Percentiles rank a stretch among this genome's conserved stretches.
Evolutionary conservation across 2,329 filamentous ascomycete species (phyloP).

Genomic region (Colletotrichum coccodes): DNA sequence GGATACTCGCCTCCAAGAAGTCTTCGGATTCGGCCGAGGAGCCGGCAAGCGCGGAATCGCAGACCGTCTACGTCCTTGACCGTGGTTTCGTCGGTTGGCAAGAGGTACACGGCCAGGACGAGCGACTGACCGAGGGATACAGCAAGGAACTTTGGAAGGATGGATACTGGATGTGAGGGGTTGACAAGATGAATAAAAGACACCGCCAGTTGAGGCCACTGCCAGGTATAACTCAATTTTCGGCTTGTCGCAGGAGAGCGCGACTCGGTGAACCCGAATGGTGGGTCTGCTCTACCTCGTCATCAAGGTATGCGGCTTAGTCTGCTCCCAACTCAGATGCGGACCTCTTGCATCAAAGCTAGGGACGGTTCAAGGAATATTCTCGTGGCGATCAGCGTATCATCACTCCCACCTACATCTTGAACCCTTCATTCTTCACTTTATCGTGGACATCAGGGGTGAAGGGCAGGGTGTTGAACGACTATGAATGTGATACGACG

Average conservation of each 20-base stretch:
- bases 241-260: not conserved
- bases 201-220: not conserved
- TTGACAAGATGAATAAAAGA: conserved; percentile 40
- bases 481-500: too few species aligned
- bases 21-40: conserved; percentile 9
- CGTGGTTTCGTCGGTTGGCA: conserved; percentile 92
- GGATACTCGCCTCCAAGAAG: conserved; percentile 44
- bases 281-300: not conserved
- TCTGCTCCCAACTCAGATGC: conserved; percentile 37
- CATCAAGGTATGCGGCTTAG: not conserved
- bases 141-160: conserved; percentile 85
- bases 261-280: not conserved
- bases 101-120: conserved; percentile 81
- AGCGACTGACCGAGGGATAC: conserved; percentile 84
- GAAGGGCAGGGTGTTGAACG: too few species aligned
- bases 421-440: too few species aligned
- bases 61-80: conserved; percentile 85
- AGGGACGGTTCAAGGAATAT: too few species aligned
- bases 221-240: too few species aligned
- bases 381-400: not conserved
- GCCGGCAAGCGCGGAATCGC: conserved; percentile 47
- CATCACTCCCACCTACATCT: too few species aligned
- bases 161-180: conserved; percentile 50
- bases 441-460: too few species aligned
- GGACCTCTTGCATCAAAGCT: conserved; percentile 49